Evolutionary conservation across 2,329 filamentous ascomycete species (phyloP), one percentile per base, ranked within the genome.

Genomic region (Curvularia sp.): DNA sequence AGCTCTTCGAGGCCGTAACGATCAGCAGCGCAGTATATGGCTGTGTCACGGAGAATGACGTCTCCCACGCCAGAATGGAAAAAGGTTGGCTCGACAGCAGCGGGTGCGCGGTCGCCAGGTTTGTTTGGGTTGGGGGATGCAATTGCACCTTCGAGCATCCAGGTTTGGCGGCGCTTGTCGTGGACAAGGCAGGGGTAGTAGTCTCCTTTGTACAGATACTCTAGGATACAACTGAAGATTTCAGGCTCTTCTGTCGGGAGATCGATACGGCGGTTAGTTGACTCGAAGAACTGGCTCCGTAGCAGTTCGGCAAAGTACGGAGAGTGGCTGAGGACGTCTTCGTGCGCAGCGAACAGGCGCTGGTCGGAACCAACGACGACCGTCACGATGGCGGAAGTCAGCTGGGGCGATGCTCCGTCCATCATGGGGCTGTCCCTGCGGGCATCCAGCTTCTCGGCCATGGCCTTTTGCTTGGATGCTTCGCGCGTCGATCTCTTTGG

Each of bases 181-280:
- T 92, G 91, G 69, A 96, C 76, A 81, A 97, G 85, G 78, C 92
- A 91, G 56, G 93, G 93, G 79, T 91, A 95, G 82, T 96, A 97
- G 85, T 96, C 93, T 68, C 91, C 92, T 84, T 96, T 96, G 89
- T 97, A 97, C 68, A 97, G 88, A 79, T 93, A 97, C 83, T 97
- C 93, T 82, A 97, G 92, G 73, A 97, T 84, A 74, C 90, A 93
- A 77, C 92, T 96, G 80, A 97, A 91, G 78, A 96, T 86, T 83
- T 96, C 93, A 69, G 93, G 92, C 83, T 96, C 92, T 85, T 88
- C 86, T 69, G 86, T 84, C 86, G 90, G 83, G 83, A 90, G 83
- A 86, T 89, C 79, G 86, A 92, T 87, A 87, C 91, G 86, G 83
- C 91, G 88, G 85, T 87, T 82, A 80, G 80, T 78, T 65, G 81